Percentiles rank a stretch among this genome's conserved stretches.
Evolutionary conservation across 306 rosid genomes (phyloP).

Genomic region (Quercus bicolor): DNA sequence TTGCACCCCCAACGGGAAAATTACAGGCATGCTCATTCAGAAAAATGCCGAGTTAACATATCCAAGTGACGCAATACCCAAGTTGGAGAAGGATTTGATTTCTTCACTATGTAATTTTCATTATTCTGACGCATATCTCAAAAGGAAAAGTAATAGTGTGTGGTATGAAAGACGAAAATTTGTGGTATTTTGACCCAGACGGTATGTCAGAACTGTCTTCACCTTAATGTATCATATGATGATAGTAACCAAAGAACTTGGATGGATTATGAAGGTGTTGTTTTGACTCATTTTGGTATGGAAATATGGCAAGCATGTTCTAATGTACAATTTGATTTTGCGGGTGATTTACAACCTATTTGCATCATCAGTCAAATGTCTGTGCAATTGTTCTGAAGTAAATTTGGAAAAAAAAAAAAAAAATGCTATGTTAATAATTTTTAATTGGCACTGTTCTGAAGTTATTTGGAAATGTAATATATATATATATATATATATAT

Average conservation of each 20-base stretch:
- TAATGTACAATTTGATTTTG: background rate
- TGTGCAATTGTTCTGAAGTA: background rate
- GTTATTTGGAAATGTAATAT: no score
- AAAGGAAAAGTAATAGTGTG: conserved; percentile 25
- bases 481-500: no score
- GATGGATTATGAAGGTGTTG: background rate
- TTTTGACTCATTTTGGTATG: background rate
- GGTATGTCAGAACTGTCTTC: conserved; percentile 1
- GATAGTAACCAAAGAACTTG: background rate
- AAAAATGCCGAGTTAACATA: conserved; percentile 39
- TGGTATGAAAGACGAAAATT: conserved; percentile 24
- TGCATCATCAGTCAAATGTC: background rate
- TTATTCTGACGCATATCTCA: conserved; percentile 29
- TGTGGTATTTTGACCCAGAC: conserved; percentile 23
- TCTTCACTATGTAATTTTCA: conserved; percentile 37
- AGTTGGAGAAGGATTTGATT: conserved; percentile 34
- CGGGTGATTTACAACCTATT: background rate
- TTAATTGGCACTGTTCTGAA: no score
- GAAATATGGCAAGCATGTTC: background rate
- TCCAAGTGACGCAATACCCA: conserved; percentile 40
- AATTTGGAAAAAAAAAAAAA: no score
- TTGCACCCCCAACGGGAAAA: conserved; percentile 32
- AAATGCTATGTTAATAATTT: no score
- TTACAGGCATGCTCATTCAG: conserved; percentile 47
- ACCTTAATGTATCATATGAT: background rate